These are phyloP conservation scores for Amauroascus niger DNA, from an alignment of 2,329 filamentous ascomycete genomes.

Conservation along the genomic window DNA sequence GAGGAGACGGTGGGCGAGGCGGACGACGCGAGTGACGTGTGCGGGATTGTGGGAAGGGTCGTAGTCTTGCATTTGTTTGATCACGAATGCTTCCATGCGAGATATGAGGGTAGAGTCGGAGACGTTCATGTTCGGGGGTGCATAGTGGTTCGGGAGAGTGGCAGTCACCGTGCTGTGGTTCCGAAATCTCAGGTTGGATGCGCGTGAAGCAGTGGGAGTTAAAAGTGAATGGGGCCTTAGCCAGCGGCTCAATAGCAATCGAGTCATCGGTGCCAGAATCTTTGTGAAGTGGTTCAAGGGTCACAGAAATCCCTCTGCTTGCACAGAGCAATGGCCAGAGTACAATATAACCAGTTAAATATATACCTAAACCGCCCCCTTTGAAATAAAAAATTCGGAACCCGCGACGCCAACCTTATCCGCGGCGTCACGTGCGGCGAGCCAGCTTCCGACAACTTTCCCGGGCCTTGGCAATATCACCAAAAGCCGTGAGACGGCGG, in stretches of 20 bases:
- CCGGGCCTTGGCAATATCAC: no score
- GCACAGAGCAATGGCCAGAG: neutral
- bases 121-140: neutral
- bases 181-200: neutral
- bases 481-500: no score
- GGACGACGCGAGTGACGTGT: slow-evolving; percentile 57
- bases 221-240: neutral
- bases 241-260: neutral
- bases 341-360: no score
- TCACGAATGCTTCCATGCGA: slow-evolving; percentile 53
- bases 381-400: no score
- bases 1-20: slow-evolving; percentile 60
- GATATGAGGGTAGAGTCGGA: slow-evolving; percentile 43
- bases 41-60: slow-evolving; percentile 56
- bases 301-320: neutral
- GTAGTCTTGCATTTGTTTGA: slow-evolving; percentile 57
- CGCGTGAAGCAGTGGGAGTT: neutral
- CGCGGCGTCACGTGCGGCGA: no score
- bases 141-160: neutral
- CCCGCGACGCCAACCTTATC: no score
- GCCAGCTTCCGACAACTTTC: no score
- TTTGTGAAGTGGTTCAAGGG: neutral
- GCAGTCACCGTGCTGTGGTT: neutral
- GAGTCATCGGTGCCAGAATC: neutral
- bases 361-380: no score